Conservation (phyloP, 192 early-diverging fungal genomes). For the Rhizophagus clarus region DNA sequence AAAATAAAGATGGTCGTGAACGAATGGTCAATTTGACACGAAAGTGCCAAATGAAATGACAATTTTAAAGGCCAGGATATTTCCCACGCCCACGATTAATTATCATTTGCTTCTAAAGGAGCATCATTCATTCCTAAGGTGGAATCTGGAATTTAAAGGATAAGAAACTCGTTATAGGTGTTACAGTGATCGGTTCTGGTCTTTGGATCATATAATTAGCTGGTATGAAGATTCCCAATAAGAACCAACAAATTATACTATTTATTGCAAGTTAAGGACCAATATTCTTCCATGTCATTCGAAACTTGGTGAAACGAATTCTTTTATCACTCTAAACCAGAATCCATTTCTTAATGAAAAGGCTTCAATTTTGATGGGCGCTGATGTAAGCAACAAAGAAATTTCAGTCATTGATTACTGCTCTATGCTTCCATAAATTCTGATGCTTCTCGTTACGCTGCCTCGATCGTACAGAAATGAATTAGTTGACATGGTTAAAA, state of each 20-base stretch:
- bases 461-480: constrained; percentile 58
- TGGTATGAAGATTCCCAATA: constrained; percentile 60
- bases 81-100: too few species aligned
- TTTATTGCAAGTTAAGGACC: constrained; percentile 65
- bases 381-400: constrained; percentile 73
- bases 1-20: constrained; percentile 79
- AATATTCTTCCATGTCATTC: constrained; percentile 96
- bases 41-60: constrained; percentile 64
- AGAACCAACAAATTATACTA: constrained; percentile 45
- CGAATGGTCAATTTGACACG: constrained; percentile 79
- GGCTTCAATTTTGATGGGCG: constrained; percentile 81
- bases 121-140: too few species aligned
- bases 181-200: constrained; percentile 77
- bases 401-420: constrained; percentile 69
- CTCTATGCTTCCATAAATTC: constrained; percentile 14
- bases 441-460: constrained; percentile 35
- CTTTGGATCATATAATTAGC: constrained; percentile 61
- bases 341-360: constrained; percentile 68
- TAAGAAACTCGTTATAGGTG: constrained; percentile 76
- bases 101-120: too few species aligned
- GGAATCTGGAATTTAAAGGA: too few species aligned
- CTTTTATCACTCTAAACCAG: constrained; percentile 56
- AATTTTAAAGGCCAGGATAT: too few species aligned
- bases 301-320: constrained; percentile 71
- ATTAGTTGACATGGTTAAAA: constrained; percentile 59